Evolutionary conservation across 1,284 basidiomycete genomes (phyloP).

Genomic region (Termitomyces sp.): DNA sequence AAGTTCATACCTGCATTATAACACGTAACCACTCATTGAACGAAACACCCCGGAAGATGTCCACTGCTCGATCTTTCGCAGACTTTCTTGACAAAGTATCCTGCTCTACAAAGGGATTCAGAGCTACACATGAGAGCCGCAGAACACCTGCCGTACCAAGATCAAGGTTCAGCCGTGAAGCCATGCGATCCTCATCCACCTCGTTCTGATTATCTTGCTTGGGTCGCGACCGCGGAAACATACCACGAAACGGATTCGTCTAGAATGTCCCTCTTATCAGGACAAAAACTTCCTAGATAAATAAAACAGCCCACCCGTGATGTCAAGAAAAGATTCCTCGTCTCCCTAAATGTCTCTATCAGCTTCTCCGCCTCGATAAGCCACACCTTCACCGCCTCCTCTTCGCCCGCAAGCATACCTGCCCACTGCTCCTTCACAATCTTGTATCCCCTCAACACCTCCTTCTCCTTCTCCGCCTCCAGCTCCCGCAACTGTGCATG

Average conservation of each 20-base stretch:
- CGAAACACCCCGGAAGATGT: slow-evolving; percentile 75
- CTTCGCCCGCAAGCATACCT: slow-evolving; percentile 26
- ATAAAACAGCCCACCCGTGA: slow-evolving; percentile 50
- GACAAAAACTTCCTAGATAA: background rate
- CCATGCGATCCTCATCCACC: slow-evolving; percentile 68
- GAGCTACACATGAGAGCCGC: background rate
- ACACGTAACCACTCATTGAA: slow-evolving; percentile 85
- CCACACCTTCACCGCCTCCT: slow-evolving; percentile 61
- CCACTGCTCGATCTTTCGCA: slow-evolving; percentile 39
- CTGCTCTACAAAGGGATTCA: slow-evolving; percentile 35
- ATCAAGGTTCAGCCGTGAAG: slow-evolving; percentile 68
- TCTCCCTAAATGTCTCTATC: slow-evolving; percentile 85
- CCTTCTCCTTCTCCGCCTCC: slow-evolving; percentile 59
- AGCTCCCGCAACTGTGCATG: slow-evolving; percentile 52
- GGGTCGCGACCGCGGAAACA: slow-evolving; percentile 50
- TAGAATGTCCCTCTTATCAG: slow-evolving; percentile 17
- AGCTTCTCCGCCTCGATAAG: slow-evolving; percentile 80
- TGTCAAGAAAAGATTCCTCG: slow-evolving; percentile 76
- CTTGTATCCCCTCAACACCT: slow-evolving; percentile 48
- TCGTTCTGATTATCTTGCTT: slow-evolving; percentile 47
- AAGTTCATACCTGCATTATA: slow-evolving; percentile 70
- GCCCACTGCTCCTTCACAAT: slow-evolving; percentile 39
- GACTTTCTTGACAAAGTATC: slow-evolving; percentile 36
- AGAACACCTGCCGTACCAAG: slow-evolving; percentile 45
- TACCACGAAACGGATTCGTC: slow-evolving; percentile 55